Percentiles rank a stretch among this genome's conserved stretches.
These are phyloP conservation scores for Suhomyces ambrosiae DNA, from an alignment of 1,139 yeast genomes.

Conservation along the genomic window DNA sequence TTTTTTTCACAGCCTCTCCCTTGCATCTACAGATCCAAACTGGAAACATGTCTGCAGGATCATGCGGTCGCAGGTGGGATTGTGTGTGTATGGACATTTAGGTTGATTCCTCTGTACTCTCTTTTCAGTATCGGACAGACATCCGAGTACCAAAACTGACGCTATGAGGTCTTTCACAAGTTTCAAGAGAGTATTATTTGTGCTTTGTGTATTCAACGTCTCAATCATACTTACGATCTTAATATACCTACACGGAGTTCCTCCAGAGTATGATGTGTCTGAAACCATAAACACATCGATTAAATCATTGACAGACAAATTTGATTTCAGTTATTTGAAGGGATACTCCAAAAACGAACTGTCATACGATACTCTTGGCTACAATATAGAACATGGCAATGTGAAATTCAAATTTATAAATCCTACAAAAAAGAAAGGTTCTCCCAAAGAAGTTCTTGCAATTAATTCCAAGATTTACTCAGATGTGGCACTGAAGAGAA, in stretches of 20 bases:
- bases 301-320: conserved; percentile 16
- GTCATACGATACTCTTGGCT: conserved; percentile 13
- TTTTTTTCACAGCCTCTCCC: too few relatives aligned
- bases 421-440: conserved; percentile 30
- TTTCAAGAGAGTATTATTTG: background rate
- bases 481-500: conserved; percentile 31
- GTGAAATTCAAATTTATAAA: conserved; percentile 41
- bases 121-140: too few relatives aligned
- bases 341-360: background rate
- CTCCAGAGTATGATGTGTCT: background rate
- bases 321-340: conserved; percentile 16
- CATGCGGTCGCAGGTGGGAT: too few relatives aligned
- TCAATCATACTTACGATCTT: background rate
- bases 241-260: conserved; percentile 2
- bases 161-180: too few relatives aligned
- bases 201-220: conserved; percentile 4
- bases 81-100: too few relatives aligned
- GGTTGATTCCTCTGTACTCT: too few relatives aligned
- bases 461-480: conserved; percentile 37
- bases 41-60: too few relatives aligned
- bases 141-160: too few relatives aligned
- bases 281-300: conserved; percentile 4
- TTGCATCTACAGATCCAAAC: too few relatives aligned
- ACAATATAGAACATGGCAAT: conserved; percentile 20
- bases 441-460: conserved; percentile 32